A percentile compares a stretch with the other conserved stretches of the same genome.
These are phyloP conservation scores for Boletus edulis DNA, from an alignment of 768 basidiomycete genomes.

Conservation along the genomic window DNA sequence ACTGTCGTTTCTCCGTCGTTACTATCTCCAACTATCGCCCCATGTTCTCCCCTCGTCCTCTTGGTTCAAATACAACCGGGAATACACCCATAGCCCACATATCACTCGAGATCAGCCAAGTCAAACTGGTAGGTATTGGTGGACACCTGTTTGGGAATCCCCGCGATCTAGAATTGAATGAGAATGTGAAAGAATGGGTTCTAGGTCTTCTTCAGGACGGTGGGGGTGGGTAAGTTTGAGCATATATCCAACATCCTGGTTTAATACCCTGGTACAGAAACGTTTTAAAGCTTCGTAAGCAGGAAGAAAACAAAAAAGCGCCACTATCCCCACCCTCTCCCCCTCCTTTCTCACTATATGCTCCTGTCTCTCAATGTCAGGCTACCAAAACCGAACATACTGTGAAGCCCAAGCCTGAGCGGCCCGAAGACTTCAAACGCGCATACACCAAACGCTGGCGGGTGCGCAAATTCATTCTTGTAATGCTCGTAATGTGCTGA, in stretches of 20 bases:
- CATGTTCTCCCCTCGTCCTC: conserved; percentile 53
- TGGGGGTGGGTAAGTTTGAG: conserved; percentile 55
- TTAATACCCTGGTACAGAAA: conserved; percentile 31
- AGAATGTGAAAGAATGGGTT: conserved; percentile 48
- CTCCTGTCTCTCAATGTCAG: neutral
- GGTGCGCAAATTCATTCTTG: conserved; percentile 7
- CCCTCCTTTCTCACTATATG: conserved; percentile 1
- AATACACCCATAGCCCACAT: conserved; percentile 44
- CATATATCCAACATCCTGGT: neutral
- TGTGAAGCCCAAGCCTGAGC: conserved; percentile 6
- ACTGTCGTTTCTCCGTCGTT: conserved; percentile 46
- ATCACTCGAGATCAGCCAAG: conserved; percentile 49
- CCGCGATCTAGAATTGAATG: conserved; percentile 40
- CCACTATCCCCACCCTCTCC: conserved; percentile 2
- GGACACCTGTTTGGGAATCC: conserved; percentile 51
- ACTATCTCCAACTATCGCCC: conserved; percentile 49
- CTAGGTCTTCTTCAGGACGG: conserved; percentile 54
- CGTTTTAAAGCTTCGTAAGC: conserved; percentile 45
- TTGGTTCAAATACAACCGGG: conserved; percentile 29
- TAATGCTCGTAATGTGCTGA: neutral
- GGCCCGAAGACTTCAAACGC: conserved; percentile 9
- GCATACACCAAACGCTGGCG: conserved; percentile 26
- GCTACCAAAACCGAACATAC: neutral
- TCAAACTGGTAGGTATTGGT: conserved; percentile 43
- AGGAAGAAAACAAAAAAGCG: conserved; percentile 20